Percentiles rank a stretch among this genome's conserved stretches.
These are phyloP conservation scores for Ophiorrhiza pumila DNA, from an alignment of 257 asterid genomes.

Conservation along the genomic window DNA sequence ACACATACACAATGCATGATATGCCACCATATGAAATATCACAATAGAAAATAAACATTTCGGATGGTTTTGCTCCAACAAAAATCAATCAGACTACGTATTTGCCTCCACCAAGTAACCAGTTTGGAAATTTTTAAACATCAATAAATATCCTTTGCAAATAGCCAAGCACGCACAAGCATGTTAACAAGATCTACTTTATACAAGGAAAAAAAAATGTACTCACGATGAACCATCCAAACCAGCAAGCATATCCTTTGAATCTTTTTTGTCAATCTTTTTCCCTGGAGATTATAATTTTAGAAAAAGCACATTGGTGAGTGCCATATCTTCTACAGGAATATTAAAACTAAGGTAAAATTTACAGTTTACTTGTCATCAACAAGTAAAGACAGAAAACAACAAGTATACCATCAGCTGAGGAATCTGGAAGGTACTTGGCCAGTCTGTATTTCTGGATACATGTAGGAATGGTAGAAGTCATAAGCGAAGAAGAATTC, in stretches of 20 bases:
- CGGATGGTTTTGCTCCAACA: neutral
- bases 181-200: neutral
- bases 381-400: conserved; percentile 7
- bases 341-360: neutral
- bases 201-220: conserved; percentile 18
- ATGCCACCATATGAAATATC: neutral
- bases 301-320: conserved; percentile 19
- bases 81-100: neutral
- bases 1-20: neutral
- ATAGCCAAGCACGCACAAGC: conserved; percentile 5
- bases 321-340: conserved; percentile 7
- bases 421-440: conserved; percentile 94
- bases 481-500: conserved; percentile 16
- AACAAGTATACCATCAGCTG: conserved; percentile 74
- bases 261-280: conserved; percentile 76
- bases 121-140: neutral
- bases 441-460: conserved; percentile 97
- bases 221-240: conserved; percentile 96
- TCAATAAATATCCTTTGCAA: neutral
- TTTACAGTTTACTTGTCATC: neutral
- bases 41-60: neutral
- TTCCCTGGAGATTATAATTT: conserved; percentile 48
- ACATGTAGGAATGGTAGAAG: conserved; percentile 23
- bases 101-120: neutral
- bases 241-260: conserved; percentile 70